A percentile compares a stretch with the other conserved stretches of the same genome.
These are phyloP conservation scores for Talaromyces piceae DNA, from an alignment of 2,329 filamentous ascomycete species.

Conservation along the genomic window DNA sequence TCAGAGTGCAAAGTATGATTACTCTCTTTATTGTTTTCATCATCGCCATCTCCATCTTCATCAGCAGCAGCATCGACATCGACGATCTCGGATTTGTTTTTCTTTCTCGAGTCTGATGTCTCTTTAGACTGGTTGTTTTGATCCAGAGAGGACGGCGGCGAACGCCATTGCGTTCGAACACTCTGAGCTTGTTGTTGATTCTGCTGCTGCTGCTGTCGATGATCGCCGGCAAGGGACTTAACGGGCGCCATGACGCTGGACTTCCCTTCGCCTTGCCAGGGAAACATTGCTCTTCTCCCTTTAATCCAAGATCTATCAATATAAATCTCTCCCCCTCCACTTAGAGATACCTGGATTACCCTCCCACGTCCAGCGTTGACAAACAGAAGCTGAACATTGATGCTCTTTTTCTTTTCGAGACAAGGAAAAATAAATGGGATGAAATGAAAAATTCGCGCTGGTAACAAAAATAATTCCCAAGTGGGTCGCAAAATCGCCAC, in stretches of 20 bases:
- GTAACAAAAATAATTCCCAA: constrained; percentile 15
- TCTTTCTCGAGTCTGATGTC: background rate
- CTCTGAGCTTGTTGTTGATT: constrained; percentile 9
- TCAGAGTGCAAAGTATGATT: background rate
- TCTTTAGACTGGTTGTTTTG: background rate
- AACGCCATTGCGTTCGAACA: constrained; percentile 4
- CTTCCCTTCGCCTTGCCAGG: constrained; percentile 13
- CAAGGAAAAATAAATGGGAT: background rate
- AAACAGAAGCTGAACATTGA: no score
- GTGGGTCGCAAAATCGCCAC: background rate
- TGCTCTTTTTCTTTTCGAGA: background rate
- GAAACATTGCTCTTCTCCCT: no score
- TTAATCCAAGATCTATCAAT: no score
- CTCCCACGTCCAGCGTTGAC: no score
- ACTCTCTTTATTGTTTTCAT: background rate
- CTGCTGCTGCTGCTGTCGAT: constrained; percentile 12
- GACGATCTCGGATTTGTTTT: background rate
- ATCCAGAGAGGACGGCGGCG: constrained; percentile 2
- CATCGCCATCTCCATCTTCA: no score
- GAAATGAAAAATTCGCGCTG: constrained; percentile 12
- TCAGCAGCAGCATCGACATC: no score
- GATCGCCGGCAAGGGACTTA: constrained; percentile 2
- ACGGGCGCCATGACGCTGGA: background rate
- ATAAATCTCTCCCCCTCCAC: no score
- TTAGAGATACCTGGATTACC: no score